These are phyloP conservation scores for Artemisia argyi DNA, from an alignment of 129 eudicot species.

Conservation along the genomic window DNA sequence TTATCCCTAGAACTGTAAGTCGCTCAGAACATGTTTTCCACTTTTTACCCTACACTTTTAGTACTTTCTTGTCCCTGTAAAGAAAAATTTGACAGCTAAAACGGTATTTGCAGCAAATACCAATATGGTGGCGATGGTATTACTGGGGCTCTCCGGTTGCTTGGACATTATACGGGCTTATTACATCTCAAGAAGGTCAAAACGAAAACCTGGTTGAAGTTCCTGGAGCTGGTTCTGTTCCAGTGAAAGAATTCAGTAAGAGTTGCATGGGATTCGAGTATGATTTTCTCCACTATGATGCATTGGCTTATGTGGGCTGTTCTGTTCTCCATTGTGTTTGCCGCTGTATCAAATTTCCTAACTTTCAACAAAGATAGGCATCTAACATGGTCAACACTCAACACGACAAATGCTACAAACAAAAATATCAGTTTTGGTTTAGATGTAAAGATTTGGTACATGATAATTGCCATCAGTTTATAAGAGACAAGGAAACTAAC, in stretches of 20 bases:
- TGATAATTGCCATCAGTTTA: neutral
- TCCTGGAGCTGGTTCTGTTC: conserved; percentile 27
- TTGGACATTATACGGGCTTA: conserved; percentile 53
- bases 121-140: conserved; percentile 70
- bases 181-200: conserved; percentile 51
- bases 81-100: neutral
- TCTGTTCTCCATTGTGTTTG: conserved; percentile 43
- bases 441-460: too few relatives aligned
- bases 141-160: conserved; percentile 63
- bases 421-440: too few relatives aligned
- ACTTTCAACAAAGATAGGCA: conserved; percentile 58
- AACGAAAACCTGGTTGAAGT: conserved; percentile 15
- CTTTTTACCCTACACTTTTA: neutral
- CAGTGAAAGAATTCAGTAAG: conserved; percentile 43
- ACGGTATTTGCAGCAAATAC: conserved; percentile 47
- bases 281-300: conserved; percentile 53
- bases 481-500: neutral
- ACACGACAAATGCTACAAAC: neutral
- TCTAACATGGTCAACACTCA: too few relatives aligned
- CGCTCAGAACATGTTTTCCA: neutral
- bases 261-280: conserved; percentile 47
- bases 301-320: conserved; percentile 53
- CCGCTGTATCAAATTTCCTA: conserved; percentile 55
- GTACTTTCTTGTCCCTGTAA: neutral
- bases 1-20: conserved; percentile 53